phyloP scores from a whole-genome alignment of 257 asterid genomes.

The Primulina huaijiensis region DNA sequence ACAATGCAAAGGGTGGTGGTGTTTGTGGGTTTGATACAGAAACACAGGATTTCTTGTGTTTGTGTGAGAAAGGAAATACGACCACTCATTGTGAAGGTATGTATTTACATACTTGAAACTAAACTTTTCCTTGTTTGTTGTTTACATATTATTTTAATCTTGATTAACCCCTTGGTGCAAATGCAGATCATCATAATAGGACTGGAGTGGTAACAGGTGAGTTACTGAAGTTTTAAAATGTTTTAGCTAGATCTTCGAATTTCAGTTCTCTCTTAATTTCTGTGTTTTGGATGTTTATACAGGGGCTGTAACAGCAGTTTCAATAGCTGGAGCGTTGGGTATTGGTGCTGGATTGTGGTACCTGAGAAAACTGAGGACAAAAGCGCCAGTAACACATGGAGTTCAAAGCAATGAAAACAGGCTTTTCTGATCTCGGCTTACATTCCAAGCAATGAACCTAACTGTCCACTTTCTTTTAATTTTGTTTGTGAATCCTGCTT shows the following conservation, averaged over 20 bases:
- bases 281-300: neutral
- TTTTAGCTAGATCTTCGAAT: neutral
- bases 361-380: constrained; percentile 62
- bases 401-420: constrained; percentile 83
- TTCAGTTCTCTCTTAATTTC: neutral
- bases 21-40: constrained; percentile 66
- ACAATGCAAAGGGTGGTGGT: constrained; percentile 57
- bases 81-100: constrained; percentile 72
- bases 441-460: constrained; percentile 27
- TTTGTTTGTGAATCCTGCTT: neutral
- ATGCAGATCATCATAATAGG: constrained; percentile 45
- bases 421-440: constrained; percentile 43
- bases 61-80: constrained; percentile 64
- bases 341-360: constrained; percentile 88
- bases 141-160: neutral
- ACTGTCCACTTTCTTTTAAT: neutral
- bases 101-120: neutral
- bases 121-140: neutral
- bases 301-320: constrained; percentile 66
- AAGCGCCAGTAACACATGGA: constrained; percentile 89
- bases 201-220: constrained; percentile 69
- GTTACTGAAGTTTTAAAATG: neutral
- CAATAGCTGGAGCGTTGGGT: constrained; percentile 76
- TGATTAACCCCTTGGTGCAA: neutral
- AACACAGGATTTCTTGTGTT: constrained; percentile 68